Percentiles rank a stretch among this genome's conserved stretches.
These are phyloP conservation scores for Pseudocercospora eumusae DNA, from an alignment of 2,329 filamentous ascomycete genomes.

Conservation along the genomic window DNA sequence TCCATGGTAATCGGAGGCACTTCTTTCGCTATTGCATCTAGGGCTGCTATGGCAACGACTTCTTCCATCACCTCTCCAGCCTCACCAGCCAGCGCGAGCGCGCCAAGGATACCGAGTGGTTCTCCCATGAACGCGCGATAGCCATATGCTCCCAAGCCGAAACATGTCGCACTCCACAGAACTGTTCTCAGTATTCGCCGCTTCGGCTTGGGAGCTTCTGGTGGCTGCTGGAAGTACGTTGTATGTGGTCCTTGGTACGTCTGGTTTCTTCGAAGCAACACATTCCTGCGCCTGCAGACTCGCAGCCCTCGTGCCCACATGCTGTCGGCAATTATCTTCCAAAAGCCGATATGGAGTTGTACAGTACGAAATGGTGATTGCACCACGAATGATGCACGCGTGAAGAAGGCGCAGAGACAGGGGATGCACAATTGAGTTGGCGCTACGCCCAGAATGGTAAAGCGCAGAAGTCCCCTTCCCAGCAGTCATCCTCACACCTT, in stretches of 20 bases:
- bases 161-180: conserved; percentile 29
- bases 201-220: conserved; percentile 26
- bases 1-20: conserved; percentile 29
- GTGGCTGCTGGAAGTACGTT: conserved; percentile 38
- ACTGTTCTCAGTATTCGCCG: conserved; percentile 27
- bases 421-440: neutral
- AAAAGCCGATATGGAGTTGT: neutral
- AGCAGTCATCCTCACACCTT: neutral
- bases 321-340: neutral
- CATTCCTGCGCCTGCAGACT: conserved; percentile 7
- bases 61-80: conserved; percentile 20
- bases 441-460: neutral
- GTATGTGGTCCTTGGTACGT: conserved; percentile 29
- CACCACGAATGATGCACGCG: neutral
- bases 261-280: conserved; percentile 26
- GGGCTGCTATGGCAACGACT: conserved; percentile 26
- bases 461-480: neutral
- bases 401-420: neutral
- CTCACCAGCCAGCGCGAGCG: conserved; percentile 15
- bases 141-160: conserved; percentile 28
- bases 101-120: conserved; percentile 16
- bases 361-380: neutral
- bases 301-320: conserved; percentile 24
- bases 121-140: conserved; percentile 20
- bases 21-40: conserved; percentile 24